Percentiles rank a stretch among this genome's conserved stretches.
phyloP scores from a whole-genome alignment of 2,329 filamentous ascomycete species.

The Sclerotinia borealis region DNA sequence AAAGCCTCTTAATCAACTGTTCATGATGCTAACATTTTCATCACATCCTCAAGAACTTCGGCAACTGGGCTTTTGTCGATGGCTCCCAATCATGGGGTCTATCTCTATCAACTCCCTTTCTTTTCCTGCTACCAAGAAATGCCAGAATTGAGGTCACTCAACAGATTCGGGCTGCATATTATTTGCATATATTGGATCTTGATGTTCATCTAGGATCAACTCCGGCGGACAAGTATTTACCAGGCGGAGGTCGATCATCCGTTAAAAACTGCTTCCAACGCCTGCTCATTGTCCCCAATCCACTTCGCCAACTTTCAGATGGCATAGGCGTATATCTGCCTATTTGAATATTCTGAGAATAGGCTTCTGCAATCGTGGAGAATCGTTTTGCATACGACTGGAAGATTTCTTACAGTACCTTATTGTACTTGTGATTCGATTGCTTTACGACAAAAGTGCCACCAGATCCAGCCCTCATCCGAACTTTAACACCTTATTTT shows the following conservation, averaged over 20 bases:
- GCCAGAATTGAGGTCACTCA: conserved; percentile 18
- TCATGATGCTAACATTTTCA: background rate
- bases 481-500: background rate
- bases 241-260: conserved; percentile 23
- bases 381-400: background rate
- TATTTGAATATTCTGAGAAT: background rate
- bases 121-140: conserved; percentile 6
- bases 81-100: background rate
- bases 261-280: conserved; percentile 19
- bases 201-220: conserved; percentile 23
- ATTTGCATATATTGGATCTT: conserved; percentile 29
- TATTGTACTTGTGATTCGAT: conserved; percentile 1
- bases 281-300: background rate
- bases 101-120: background rate
- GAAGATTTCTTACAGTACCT: background rate
- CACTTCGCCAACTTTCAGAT: background rate
- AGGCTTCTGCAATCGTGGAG: background rate
- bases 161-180: conserved; percentile 17
- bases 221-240: conserved; percentile 16
- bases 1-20: conserved; percentile 2
- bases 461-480: conserved; percentile 17
- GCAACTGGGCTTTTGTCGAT: background rate
- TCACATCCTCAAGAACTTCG: background rate
- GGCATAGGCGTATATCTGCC: background rate
- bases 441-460: conserved; percentile 8